Percentiles rank a stretch among this genome's conserved stretches.
These are phyloP conservation scores for Microsporum ferrugineum DNA, from an alignment of 2,329 filamentous ascomycete genomes.

Conservation along the genomic window DNA sequence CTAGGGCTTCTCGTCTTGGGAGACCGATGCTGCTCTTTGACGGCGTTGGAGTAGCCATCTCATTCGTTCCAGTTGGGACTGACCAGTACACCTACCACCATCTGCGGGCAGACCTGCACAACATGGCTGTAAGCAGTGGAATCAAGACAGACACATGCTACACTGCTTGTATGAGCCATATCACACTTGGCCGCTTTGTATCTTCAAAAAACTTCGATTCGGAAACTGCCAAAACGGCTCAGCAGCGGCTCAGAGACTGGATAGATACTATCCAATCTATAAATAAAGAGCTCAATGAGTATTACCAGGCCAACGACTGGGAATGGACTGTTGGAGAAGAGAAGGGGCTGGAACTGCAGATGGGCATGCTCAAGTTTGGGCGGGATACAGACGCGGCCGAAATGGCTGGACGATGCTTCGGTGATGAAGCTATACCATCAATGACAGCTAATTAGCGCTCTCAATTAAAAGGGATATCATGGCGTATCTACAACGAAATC, in stretches of 20 bases:
- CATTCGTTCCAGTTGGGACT: constrained; percentile 4
- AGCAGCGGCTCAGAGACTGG: constrained; percentile 1
- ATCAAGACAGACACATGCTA: constrained; percentile 10
- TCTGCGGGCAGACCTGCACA: constrained; percentile 7
- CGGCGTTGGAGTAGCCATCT: constrained; percentile 6
- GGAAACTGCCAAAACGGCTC: neutral
- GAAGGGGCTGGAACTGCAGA: constrained; percentile 7
- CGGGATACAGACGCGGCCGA: constrained; percentile 5
- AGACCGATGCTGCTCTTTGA: constrained; percentile 9
- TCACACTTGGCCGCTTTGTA: constrained; percentile 10
- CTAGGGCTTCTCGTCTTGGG: constrained; percentile 4
- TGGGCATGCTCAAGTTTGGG: constrained; percentile 11
- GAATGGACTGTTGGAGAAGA: constrained; percentile 9
- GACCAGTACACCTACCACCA: constrained; percentile 8
- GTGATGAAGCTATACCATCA: neutral
- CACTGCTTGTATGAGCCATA: constrained; percentile 9
- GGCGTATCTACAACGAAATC: neutral
- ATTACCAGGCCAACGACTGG: constrained; percentile 5
- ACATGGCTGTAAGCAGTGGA: constrained; percentile 5
- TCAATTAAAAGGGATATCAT: neutral
- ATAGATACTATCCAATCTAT: constrained; percentile 5
- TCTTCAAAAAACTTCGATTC: constrained; percentile 5
- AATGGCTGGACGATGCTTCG: constrained; percentile 3
- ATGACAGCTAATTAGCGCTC: neutral
- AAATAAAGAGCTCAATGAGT: constrained; percentile 3